Base-by-base conservation (phyloP, 306 rosid species). In the Vicia villosa region DNA sequence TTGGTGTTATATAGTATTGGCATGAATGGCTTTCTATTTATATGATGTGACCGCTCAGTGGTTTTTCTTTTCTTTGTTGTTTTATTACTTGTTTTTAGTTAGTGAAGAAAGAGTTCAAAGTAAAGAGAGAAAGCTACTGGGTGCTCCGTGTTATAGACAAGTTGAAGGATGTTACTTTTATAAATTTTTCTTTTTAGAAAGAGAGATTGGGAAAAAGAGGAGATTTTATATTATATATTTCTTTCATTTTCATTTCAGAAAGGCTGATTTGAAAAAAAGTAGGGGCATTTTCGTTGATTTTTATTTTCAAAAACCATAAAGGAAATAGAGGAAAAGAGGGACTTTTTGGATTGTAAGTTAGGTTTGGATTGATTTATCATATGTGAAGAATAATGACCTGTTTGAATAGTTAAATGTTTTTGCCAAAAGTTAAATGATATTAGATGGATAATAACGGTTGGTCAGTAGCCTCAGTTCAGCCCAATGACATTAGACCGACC, bases 81-180 rank as follows among this genome's bases (percentile, higher is more conserved):
- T 24, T 59, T 38, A 15, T 46, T 17, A 21, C 11, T 8, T 37
- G 5, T 62, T 63, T n/a, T 37, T n/a, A 1, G 16, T 43, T 42
- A 66, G 74, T 24, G n/a, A n/a, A n/a, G 69, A 63, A 32, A 36
- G 68, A 21, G 46, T 62, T 43, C 52, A 43, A 78, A 74, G 78
- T 6, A 14, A 70, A 65, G 54, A 76, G 52, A 45, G 66, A 22
- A n/a, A 52, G 30, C 10, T 42, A 52, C 74, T 66, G 61, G 57
- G 69, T 42, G 52, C 30, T 30, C n/a, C 9, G 24, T 63, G 65
- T 47, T 58, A 57, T 64, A 73, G 78, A 74, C 52, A 45, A 15
- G 74, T 50, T 32, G 59, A 57, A 72, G 63, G 70, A 67, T 72
- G 61, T 70, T 32, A 70, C 63, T 34, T 20, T 8, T 21, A 41